Percentiles rank a stretch among this genome's conserved stretches.
Conservation (phyloP, 768 basidiomycete species). For the Termitomyces sp. region DNA sequence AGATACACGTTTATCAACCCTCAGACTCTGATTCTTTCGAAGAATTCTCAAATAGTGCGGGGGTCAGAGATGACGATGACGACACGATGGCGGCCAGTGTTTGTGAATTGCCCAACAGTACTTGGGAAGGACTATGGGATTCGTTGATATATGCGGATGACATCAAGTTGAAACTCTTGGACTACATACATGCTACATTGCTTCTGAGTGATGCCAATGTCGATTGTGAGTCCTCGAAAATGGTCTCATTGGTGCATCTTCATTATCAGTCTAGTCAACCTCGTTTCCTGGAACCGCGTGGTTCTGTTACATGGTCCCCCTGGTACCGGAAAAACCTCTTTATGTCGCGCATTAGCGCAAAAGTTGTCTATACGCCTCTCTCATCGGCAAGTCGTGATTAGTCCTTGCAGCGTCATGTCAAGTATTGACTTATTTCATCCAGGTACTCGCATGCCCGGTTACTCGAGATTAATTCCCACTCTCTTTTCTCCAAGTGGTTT, state of each 20-base stretch:
- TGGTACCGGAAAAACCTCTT: conserved; percentile 94
- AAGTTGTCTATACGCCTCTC: conserved; percentile 91
- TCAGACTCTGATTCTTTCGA: conserved; percentile 63
- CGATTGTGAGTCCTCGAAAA: conserved; percentile 55
- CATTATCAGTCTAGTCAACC: conserved; percentile 55
- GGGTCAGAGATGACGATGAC: conserved; percentile 59
- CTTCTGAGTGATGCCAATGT: conserved; percentile 88
- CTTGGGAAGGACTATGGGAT: conserved; percentile 92
- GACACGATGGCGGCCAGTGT: conserved; percentile 87
- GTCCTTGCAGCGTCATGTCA: neutral
- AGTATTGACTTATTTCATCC: neutral
- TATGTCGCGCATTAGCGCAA: conserved; percentile 93
- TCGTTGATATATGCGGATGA: conserved; percentile 81
- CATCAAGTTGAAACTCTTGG: conserved; percentile 84
- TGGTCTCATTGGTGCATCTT: neutral
- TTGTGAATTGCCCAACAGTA: conserved; percentile 79
- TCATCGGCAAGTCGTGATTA: conserved; percentile 51
- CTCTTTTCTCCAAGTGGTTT: conserved; percentile 98
- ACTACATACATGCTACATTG: conserved; percentile 94
- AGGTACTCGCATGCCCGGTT: conserved; percentile 87
- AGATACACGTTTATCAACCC: conserved; percentile 89
- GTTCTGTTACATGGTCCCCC: conserved; percentile 95
- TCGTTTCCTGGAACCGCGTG: conserved; percentile 95
- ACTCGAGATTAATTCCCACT: conserved; percentile 97
- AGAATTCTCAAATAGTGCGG: conserved; percentile 65